Evolutionary conservation across 305 asterid genomes (phyloP), one percentile per base, ranked within the genome.

Genomic region (Nicotiana rustica): DNA sequence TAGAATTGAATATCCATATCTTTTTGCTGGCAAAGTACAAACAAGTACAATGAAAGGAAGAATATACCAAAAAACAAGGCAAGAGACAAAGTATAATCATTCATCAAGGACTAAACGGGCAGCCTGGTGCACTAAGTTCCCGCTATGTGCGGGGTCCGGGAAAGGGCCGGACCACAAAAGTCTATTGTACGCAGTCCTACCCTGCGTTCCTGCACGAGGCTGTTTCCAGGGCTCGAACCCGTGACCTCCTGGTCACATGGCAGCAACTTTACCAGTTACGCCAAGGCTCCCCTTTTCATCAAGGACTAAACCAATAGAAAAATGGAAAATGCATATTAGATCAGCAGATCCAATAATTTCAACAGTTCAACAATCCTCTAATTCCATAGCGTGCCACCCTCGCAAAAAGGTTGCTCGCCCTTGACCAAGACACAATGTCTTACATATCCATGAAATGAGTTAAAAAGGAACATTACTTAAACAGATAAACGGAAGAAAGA

Each of bases 261-360:
- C 36, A 33, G 5, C 36, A 33, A 33, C 36, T 33, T 33, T 33
- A 33, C 5, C 36, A 33, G 36, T 33, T 33, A 33, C 36, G 36
- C 36, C 36, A 33, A 33, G 36, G 5, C 36, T 33, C 5, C 6
- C 36, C 36, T 33, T 33, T 31, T 55, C 12, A 76, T n/a, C 67
- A 31, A 31, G 49, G 52, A 1, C 33, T 76, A 55, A 55, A 76
- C 10, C 49, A 76, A 29, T 76, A 9, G 66, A 55, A 1, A 56
- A 55, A 76, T 56, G 52, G 12, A 18, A 55, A 17, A 76, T 17
- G 67, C 18, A 0, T 75, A 8, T 76, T 65, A 76, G 31, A 76
- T 17, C 67, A 76, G 67, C 29, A 76, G 36, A 76, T 76, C 52
- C 36, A 55, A 76, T 61, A 55, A 17, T 55, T 69, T 69, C 77